phyloP scores from a whole-genome alignment of 306 rosid species.

The Styphnolobium japonicum region DNA sequence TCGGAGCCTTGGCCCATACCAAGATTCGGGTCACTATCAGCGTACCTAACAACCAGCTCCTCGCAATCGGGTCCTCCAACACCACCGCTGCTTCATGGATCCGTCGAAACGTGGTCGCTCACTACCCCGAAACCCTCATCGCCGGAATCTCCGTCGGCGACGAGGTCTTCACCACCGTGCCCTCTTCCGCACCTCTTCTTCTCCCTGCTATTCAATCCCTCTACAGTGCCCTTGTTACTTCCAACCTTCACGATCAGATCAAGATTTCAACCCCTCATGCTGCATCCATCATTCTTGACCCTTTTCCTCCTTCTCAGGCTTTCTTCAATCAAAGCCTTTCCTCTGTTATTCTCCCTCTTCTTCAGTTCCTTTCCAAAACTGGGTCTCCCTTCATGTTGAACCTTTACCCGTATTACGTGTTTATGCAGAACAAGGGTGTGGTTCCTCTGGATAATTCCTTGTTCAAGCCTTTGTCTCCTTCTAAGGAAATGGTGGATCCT shows the following conservation, averaged over 20 bases:
- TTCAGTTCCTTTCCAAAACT: slow-evolving; percentile 57
- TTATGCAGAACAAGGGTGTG: slow-evolving; percentile 72
- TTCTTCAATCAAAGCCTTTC: slow-evolving; percentile 66
- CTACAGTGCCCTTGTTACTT: slow-evolving; percentile 61
- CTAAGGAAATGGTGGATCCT: slow-evolving; percentile 90
- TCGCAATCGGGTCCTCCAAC: slow-evolving; percentile 82
- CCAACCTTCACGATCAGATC: slow-evolving; percentile 55
- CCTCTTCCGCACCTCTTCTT: slow-evolving; percentile 64
- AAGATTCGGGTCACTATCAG: slow-evolving; percentile 62
- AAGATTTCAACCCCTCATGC: slow-evolving; percentile 77
- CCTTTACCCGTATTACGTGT: slow-evolving; percentile 82
- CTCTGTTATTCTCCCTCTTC: slow-evolving; percentile 49
- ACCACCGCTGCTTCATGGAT: slow-evolving; percentile 77
- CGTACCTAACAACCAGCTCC: slow-evolving; percentile 86
- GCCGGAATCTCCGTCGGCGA: slow-evolving; percentile 73
- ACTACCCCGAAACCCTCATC: slow-evolving; percentile 65
- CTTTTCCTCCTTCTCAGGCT: slow-evolving; percentile 92
- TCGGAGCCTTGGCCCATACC: slow-evolving; percentile 56
- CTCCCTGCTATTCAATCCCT: slow-evolving; percentile 70
- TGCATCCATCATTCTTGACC: slow-evolving; percentile 57
- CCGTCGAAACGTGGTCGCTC: slow-evolving; percentile 59
- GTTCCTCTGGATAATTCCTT: slow-evolving; percentile 74
- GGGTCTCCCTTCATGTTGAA: slow-evolving; percentile 83
- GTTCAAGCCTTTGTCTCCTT: slow-evolving; percentile 65
- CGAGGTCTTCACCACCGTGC: slow-evolving; percentile 72